Evolutionary conservation across 1,139 yeast genomes (phyloP), one percentile per base, ranked within the genome.

Genomic region (Ogataea hybrid): DNA sequence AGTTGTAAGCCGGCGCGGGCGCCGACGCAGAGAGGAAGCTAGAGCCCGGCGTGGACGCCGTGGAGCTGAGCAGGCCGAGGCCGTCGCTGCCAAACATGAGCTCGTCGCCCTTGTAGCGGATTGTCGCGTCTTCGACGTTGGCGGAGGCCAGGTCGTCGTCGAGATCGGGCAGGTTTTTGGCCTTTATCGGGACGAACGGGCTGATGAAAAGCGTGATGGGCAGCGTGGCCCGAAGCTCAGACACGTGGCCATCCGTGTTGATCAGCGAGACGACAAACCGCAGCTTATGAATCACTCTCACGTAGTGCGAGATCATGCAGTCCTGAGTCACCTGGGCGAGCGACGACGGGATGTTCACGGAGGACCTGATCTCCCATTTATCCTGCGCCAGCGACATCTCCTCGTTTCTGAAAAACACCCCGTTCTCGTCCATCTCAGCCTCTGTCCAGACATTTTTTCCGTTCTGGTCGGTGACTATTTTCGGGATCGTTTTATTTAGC

Each of bases 321-420:
- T 90, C 97, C 62, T 89, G 97, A 1, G 95, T 82, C 55, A 92
- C 77, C 54, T 78, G 75, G 3, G 87, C 71, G 42, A 90, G 69
- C 43, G 84, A 77, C 3, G 87, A 71, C 0, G 97, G 97, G 2
- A 90, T 62, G 27, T 68, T 68, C 27, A 90, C 56, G 35, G 69
- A 61, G 2, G 84, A 72, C 38, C 75, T 75, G 11, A 89, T 62
- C 48, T 83, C 88, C 97, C 97, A 90, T 49, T 75, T 76, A 58
- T 88, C 97, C 53, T 69, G 70, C 11, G 69, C 65, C 22, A 66
- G 55, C n/a, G 53, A 52, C 18, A 57, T 39, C 39, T 58, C 56
- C n/a, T 52, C 53, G 35, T 53, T 50, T 37, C 51, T 51, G 43
- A 49, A 61, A 32, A 60, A 60, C 1, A 54, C 55, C 10, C 67